These are phyloP conservation scores for Russula compacta DNA, from an alignment of 768 basidiomycete species.

Conservation along the genomic window DNA sequence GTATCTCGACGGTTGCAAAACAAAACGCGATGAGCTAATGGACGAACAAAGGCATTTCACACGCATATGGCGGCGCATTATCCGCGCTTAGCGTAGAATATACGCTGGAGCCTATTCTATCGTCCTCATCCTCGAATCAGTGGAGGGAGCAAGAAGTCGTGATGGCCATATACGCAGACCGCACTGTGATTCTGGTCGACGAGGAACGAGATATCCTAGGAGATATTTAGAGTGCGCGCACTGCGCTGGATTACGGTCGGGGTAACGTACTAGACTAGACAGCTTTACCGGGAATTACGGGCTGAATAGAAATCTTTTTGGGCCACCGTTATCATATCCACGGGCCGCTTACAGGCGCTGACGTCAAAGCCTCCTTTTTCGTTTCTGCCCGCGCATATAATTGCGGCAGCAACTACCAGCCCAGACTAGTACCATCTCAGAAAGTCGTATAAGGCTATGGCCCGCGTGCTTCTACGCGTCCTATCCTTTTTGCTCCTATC, in stretches of 20 bases:
- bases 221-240: neutral
- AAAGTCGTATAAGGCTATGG: neutral
- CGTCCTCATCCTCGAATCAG: conserved; percentile 21
- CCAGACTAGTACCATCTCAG: neutral
- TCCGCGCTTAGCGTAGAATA: conserved; percentile 86
- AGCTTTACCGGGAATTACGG: neutral
- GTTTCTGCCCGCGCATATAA: no score
- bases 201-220: conserved; percentile 24
- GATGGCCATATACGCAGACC: conserved; percentile 52
- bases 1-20: neutral
- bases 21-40: neutral
- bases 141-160: conserved; percentile 62
- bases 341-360: no score
- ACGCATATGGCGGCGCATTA: conserved; percentile 88
- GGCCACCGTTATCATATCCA: no score
- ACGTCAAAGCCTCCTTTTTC: no score
- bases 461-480: neutral
- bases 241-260: neutral
- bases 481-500: neutral
- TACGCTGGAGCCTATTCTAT: conserved; percentile 54
- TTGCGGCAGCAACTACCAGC: neutral
- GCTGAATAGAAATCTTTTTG: neutral
- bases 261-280: neutral
- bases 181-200: conserved; percentile 41
- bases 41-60: conserved; percentile 67